phyloP scores from a whole-genome alignment of 805 yeast genomes.

The Kazachstania psychrophila region DNA sequence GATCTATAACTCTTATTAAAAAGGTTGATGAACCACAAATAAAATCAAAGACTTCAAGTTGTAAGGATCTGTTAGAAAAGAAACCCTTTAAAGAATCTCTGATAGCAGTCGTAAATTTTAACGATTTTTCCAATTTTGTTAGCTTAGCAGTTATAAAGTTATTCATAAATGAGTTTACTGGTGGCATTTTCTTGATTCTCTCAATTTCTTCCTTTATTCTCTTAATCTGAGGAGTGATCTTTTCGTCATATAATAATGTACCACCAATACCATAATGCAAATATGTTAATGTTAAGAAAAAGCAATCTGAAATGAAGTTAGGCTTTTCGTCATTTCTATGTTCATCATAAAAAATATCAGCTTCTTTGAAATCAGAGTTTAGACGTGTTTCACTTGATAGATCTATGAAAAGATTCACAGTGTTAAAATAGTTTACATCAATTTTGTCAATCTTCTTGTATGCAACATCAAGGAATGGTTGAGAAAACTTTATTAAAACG shows the following conservation, averaged over 20 bases:
- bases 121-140: constrained; percentile 40
- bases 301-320: constrained; percentile 89
- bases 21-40: constrained; percentile 68
- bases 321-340: constrained; percentile 31
- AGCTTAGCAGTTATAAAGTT: constrained; percentile 33
- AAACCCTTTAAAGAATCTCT: constrained; percentile 56
- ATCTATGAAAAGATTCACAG: constrained; percentile 45
- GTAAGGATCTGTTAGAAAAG: constrained; percentile 47
- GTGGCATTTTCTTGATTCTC: constrained; percentile 22
- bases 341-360: constrained; percentile 44
- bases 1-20: constrained; percentile 64
- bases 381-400: constrained; percentile 75
- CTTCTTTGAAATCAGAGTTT: constrained; percentile 65
- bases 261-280: constrained; percentile 89
- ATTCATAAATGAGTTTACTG: constrained; percentile 3
- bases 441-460: constrained; percentile 68
- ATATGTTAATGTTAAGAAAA: constrained; percentile 68
- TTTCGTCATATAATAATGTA: constrained; percentile 45
- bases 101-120: constrained; percentile 33
- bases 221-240: constrained; percentile 43
- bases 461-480: constrained; percentile 70
- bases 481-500: constrained; percentile 60
- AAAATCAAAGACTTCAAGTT: constrained; percentile 65
- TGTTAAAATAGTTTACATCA: constrained; percentile 57
- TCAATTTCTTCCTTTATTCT: constrained; percentile 35